Evolutionary conservation across 331 rosid species (phyloP).

Genomic region (Malus hybrid): DNA sequence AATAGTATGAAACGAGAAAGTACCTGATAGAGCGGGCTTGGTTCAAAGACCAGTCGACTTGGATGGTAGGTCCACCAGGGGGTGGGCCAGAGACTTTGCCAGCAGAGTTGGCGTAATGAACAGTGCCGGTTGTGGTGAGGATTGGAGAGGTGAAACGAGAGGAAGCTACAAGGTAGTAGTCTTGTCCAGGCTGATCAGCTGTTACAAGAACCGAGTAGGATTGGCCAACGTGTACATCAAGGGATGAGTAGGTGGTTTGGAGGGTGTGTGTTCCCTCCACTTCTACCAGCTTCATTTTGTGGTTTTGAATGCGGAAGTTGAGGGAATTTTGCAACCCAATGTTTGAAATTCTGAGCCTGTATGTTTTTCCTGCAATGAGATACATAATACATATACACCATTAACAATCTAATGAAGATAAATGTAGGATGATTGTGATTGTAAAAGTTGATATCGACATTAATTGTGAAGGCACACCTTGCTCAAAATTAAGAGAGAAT

Average conservation of each 20-base stretch:
- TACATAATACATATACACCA: background rate
- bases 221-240: constrained; percentile 91
- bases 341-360: constrained; percentile 90
- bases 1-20: background rate
- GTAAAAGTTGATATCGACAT: background rate
- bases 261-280: constrained; percentile 98
- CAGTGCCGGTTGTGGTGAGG: constrained; percentile 62
- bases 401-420: background rate
- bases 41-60: constrained; percentile 94
- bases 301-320: constrained; percentile 84
- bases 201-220: constrained; percentile 85
- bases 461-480: constrained; percentile 39
- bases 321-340: constrained; percentile 87
- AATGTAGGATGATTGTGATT: background rate
- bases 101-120: constrained; percentile 76
- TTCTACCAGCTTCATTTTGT: constrained; percentile 82
- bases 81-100: constrained; percentile 80
- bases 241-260: constrained; percentile 76
- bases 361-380: constrained; percentile 65
- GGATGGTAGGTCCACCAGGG: constrained; percentile 97
- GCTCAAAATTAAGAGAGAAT: constrained; percentile 62
- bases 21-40: constrained; percentile 98
- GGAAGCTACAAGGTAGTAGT: constrained; percentile 77
- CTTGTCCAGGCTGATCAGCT: constrained; percentile 86
- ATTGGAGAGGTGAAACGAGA: constrained; percentile 54